phyloP scores from a whole-genome alignment of 192 early-diverging fungal genomes.

The Backusella morwellensis region DNA sequence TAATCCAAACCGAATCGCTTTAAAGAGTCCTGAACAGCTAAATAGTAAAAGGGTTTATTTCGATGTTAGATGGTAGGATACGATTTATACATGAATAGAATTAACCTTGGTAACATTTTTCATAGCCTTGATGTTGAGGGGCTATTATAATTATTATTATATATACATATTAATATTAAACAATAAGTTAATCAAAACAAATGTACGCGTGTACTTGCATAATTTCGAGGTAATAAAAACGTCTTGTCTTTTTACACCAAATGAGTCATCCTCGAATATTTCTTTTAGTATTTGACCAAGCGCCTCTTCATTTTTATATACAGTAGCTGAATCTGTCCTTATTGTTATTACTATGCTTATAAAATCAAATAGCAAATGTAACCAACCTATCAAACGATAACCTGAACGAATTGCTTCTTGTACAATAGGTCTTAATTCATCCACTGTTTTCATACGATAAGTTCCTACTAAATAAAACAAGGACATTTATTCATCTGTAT shows the following conservation, averaged over 20 bases:
- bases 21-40: constrained; percentile 57
- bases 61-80: not conserved
- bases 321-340: constrained; percentile 59
- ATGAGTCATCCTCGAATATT: constrained; percentile 41
- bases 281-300: constrained; percentile 53
- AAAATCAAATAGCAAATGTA: not conserved
- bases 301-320: constrained; percentile 61
- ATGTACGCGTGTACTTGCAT: constrained; percentile 24
- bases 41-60: not conserved
- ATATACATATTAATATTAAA: not conserved
- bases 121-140: constrained; percentile 69
- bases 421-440: constrained; percentile 32
- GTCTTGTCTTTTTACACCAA: constrained; percentile 54
- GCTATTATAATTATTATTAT: constrained; percentile 27
- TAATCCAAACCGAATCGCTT: constrained; percentile 62
- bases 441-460: constrained; percentile 38
- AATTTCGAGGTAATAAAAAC: constrained; percentile 74
- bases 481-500: not conserved
- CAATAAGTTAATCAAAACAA: not conserved
- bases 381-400: constrained; percentile 44
- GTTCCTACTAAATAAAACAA: constrained; percentile 39
- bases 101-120: constrained; percentile 50
- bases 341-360: not conserved
- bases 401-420: constrained; percentile 39
- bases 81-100: not conserved